These are phyloP conservation scores for Melanopsichium pennsylvanicum DNA, from an alignment of 1,284 basidiomycete species.

Conservation along the genomic window DNA sequence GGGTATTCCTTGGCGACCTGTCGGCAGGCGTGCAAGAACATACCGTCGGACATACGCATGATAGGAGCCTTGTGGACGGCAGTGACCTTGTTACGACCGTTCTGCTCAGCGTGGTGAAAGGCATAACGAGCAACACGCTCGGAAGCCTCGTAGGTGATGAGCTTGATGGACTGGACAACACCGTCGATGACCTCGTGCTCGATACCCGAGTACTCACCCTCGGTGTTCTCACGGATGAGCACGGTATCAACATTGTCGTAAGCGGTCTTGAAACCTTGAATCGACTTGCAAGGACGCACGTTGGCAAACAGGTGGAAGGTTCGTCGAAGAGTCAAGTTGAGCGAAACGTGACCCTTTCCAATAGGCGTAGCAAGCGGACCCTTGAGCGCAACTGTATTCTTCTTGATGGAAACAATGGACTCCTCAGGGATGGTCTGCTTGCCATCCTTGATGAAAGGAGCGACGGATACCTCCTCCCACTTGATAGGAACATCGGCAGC, in stretches of 20 bases:
- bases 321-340: constrained; percentile 94
- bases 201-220: constrained; percentile 99
- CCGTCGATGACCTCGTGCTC: constrained; percentile 98
- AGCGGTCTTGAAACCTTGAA: constrained; percentile 95
- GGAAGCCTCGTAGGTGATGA: constrained; percentile 98
- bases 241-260: constrained; percentile 99
- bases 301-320: constrained; percentile 99
- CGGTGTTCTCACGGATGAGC: constrained; percentile 98
- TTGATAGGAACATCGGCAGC: constrained; percentile 72
- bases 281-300: constrained; percentile 93
- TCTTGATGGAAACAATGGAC: constrained; percentile 90
- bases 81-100: constrained; percentile 89
- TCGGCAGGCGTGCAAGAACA: constrained; percentile 98
- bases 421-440: constrained; percentile 95
- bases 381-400: constrained; percentile 97
- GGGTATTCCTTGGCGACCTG: constrained; percentile 97
- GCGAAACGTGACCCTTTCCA: constrained; percentile 97
- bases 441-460: constrained; percentile 84
- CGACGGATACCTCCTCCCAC: constrained; percentile 99
- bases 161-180: constrained; percentile 99
- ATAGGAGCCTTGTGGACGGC: constrained; percentile 99
- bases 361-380: constrained; percentile 76
- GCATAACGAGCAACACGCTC: constrained; percentile 98
- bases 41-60: constrained; percentile 99
- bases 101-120: constrained; percentile 92